Percentiles rank a stretch among this genome's conserved stretches.
Evolutionary conservation across 2,329 filamentous ascomycete genomes (phyloP).

Genomic region (Fusarium keratoplasticum): DNA sequence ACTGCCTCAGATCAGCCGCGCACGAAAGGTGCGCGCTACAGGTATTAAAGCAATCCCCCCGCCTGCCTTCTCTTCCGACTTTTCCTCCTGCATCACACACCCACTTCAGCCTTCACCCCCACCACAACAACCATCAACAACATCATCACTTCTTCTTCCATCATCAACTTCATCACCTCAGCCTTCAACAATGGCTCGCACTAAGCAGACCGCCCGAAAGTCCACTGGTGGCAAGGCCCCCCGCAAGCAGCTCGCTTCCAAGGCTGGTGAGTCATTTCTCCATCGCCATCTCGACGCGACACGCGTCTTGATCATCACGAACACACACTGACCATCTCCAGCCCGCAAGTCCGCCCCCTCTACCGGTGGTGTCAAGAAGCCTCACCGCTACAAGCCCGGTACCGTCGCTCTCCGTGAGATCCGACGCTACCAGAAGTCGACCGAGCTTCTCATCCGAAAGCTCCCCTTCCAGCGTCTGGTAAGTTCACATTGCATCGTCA

Average conservation of each 20-base stretch:
- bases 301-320: constrained; percentile 17
- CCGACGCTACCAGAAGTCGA: constrained; percentile 97
- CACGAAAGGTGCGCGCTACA: constrained; percentile 44
- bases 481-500: constrained; percentile 45
- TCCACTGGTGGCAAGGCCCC: constrained; percentile 83
- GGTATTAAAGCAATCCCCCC: constrained; percentile 60
- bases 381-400: constrained; percentile 89
- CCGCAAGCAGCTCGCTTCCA: constrained; percentile 98
- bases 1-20: constrained; percentile 53
- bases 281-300: constrained; percentile 14
- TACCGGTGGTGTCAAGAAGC: constrained; percentile 97
- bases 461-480: constrained; percentile 96
- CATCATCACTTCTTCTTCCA: constrained; percentile 38
- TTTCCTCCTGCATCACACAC: constrained; percentile 58
- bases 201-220: constrained; percentile 78
- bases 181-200: constrained; percentile 68
- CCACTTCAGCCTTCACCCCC: constrained; percentile 47
- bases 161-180: constrained; percentile 48
- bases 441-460: constrained; percentile 96
- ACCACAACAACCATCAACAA: constrained; percentile 43
- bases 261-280: constrained; percentile 71
- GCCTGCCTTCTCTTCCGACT: constrained; percentile 51
- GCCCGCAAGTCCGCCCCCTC: constrained; percentile 96
- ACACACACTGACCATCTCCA: constrained; percentile 28
- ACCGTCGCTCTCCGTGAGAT: constrained; percentile 99